Conservation (phyloP, 163 green algal genomes). For the Trebouxia gelatinosa region DNA sequence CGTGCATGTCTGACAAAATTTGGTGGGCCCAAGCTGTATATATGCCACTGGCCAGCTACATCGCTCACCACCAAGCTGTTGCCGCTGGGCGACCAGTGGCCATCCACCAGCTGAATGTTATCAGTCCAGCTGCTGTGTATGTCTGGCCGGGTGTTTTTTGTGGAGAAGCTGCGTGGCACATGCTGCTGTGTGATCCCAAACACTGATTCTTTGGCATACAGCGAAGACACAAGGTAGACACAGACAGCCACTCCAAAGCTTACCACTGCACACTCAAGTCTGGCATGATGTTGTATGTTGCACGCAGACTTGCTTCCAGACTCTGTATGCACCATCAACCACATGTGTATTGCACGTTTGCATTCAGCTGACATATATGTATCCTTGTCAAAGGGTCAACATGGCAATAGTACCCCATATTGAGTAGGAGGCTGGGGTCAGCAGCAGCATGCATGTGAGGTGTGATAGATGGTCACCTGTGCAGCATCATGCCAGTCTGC, state of each 20-base stretch:
- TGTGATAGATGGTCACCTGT: conserved; percentile 32
- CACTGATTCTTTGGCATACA: too few relatives aligned
- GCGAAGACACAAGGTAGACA: too few relatives aligned
- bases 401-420: too few relatives aligned
- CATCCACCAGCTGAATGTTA: conserved; percentile 66
- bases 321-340: too few relatives aligned
- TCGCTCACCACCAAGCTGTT: conserved; percentile 47
- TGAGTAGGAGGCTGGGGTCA: too few relatives aligned
- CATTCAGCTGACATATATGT: too few relatives aligned
- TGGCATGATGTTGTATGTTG: too few relatives aligned
- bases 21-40: conserved; percentile 35
- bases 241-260: too few relatives aligned
- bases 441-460: neutral
- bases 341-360: too few relatives aligned
- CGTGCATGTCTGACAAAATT: conserved; percentile 24
- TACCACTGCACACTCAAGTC: too few relatives aligned
- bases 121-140: conserved; percentile 56
- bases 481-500: conserved; percentile 37
- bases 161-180: conserved; percentile 52
- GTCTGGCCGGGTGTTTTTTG: conserved; percentile 52
- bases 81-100: conserved; percentile 59
- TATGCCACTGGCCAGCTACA: conserved; percentile 59
- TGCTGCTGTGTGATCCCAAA: neutral
- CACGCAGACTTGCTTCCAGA: too few relatives aligned
- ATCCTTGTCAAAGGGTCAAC: too few relatives aligned